Percentiles rank a stretch among this genome's conserved stretches.
Conservation (phyloP, 2,329 filamentous ascomycete genomes). For the Moelleriella libera region DNA sequence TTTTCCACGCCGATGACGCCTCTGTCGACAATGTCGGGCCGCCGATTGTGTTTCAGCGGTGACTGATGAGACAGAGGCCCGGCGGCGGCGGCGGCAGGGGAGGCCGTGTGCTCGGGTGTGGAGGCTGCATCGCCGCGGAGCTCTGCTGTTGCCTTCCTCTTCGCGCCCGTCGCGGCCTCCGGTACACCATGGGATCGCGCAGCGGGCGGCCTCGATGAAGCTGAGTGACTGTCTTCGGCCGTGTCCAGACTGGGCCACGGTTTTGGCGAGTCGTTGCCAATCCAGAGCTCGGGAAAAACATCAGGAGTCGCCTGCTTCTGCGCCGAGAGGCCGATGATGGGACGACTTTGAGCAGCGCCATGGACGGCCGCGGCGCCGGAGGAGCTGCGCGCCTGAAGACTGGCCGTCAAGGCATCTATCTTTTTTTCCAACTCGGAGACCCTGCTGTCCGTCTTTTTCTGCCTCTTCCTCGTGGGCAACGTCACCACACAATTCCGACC, state of each 20-base stretch:
- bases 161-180: constrained; percentile 11
- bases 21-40: constrained; percentile 39
- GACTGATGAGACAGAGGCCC: neutral
- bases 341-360: no score
- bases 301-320: neutral
- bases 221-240: neutral
- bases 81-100: neutral
- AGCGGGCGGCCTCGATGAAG: neutral
- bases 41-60: neutral
- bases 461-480: constrained; percentile 59
- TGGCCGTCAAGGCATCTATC: constrained; percentile 77
- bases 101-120: neutral
- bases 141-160: constrained; percentile 16
- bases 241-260: neutral
- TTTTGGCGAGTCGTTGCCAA: neutral
- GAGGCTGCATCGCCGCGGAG: constrained; percentile 2
- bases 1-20: constrained; percentile 41
- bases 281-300: neutral
- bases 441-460: constrained; percentile 82
- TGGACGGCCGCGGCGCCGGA: no score
- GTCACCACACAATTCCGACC: constrained; percentile 67
- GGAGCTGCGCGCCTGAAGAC: constrained; percentile 42
- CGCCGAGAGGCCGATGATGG: neutral
- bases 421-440: constrained; percentile 88
- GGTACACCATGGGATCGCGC: neutral